phyloP scores from a whole-genome alignment of 2,329 filamentous ascomycete species.

The Aspergillus pseudoglaucus region DNA sequence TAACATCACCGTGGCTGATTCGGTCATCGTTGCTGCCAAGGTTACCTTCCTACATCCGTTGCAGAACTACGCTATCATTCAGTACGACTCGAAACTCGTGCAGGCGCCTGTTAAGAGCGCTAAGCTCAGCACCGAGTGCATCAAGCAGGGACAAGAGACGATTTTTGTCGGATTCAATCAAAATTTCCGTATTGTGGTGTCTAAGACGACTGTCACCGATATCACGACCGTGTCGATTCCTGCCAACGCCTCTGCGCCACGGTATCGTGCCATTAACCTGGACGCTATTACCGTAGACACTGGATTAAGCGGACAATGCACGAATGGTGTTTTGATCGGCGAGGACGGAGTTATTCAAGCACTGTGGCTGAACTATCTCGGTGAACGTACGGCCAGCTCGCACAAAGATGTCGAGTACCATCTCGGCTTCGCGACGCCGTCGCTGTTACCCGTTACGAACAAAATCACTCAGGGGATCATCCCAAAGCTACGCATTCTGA shows the following conservation, averaged over 20 bases:
- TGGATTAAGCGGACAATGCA: conserved; percentile 81
- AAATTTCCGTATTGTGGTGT: conserved; percentile 86
- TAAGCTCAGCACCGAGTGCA: conserved; percentile 68
- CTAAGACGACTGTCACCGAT: conserved; percentile 90
- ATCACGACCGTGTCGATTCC: conserved; percentile 96
- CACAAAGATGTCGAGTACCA: conserved; percentile 95
- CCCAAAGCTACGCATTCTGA: conserved; percentile 81
- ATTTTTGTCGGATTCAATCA: conserved; percentile 99
- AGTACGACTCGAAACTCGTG: conserved; percentile 91
- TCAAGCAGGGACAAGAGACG: conserved; percentile 88
- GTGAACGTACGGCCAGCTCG: conserved; percentile 71
- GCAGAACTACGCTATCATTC: conserved; percentile 92
- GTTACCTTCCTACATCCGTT: conserved; percentile 93
- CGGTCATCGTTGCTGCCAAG: conserved; percentile 87
- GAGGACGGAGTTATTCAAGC: conserved; percentile 91
- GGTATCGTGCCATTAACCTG: conserved; percentile 91
- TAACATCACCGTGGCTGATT: conserved; percentile 91
- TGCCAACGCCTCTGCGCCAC: conserved; percentile 80
- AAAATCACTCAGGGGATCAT: conserved; percentile 74
- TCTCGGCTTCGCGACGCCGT: conserved; percentile 81
- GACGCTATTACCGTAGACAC: conserved; percentile 97
- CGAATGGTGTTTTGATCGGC: conserved; percentile 83
- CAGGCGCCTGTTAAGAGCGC: conserved; percentile 88
- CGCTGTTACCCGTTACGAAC: conserved; percentile 78
- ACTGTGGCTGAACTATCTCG: conserved; percentile 93